Base-by-base conservation (phyloP, 1,284 basidiomycete genomes). In the Abortiporus biennis region DNA sequence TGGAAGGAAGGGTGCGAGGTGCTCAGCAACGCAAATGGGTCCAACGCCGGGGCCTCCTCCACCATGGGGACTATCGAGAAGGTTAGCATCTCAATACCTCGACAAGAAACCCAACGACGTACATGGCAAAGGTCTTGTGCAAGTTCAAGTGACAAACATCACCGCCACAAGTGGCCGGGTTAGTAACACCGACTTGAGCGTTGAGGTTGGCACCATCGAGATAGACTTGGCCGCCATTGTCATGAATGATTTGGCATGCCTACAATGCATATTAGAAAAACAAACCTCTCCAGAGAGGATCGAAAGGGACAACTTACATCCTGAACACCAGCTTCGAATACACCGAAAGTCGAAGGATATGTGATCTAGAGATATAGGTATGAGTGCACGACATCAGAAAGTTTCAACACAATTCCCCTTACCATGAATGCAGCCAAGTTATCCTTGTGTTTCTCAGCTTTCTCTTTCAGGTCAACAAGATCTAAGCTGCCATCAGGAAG, bases 61-160 rank as follows among this genome's bases (percentile, higher is more conserved):
- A 47, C 95, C 95, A 62, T 99, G 95, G 21, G 95, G 96, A 59
- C 85, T 90, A 45, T 21, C 1, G 40, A 19, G 19, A 36, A 45
- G 37, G 9, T 50, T 38, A 55, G 46, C 43, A 13, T 51, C 17
- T 9, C 22, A 42, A 36, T 32, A 49, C 20, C 56, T 34, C 27
- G 4, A 40, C 22, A 38, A 43, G 3, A 39, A 21, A 19, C 43
- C 30, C 27, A 19, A 24, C 35, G 40, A 38, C n/a, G 13, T 12
- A 90, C 87, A 94, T 94, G 5, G 88, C 83, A 57, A 94, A 93
- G 0, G 92, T 93, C 68, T 98, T 98, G 75, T 99, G 95, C 39
- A 99, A 69, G 68, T 99, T 99, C 71, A 98, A 75, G 63, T 99
- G 95, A 58, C 92, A 96, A 31, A 99, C 93, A 64, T 99, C 95